Base-by-base conservation (phyloP, 148 eudicot species). In the Bassia scoparia region DNA sequence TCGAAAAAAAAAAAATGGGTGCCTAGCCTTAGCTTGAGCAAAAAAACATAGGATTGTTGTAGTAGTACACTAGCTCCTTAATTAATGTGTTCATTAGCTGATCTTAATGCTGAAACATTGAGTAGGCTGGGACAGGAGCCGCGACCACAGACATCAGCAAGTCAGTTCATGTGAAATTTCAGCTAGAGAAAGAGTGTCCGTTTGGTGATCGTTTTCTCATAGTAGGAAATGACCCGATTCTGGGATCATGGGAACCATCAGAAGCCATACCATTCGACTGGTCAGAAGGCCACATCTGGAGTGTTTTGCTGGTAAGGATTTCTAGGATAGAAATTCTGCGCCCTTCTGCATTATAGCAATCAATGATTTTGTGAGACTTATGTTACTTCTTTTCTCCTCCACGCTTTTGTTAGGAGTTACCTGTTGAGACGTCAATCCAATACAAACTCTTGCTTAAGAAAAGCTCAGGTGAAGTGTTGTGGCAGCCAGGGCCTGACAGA, bases 401-500 rank as follows among this genome's bases (percentile, higher is more conserved):
- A 44, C 18, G 17, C 16, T 1, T 58, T 58, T 43, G 53, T 27
- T 55, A 84, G 87, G 79, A 84, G 65, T 2, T 79, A 20, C 85
- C 87, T 11, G 64, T 74, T 13, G 77, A 33, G 33, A 74, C 72
- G 72, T 43, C 70, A 8, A 46, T 84, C 72, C 82, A 61, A 4
- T 81, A 78, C 76, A 84, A 84, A 60, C 76, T 76, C 61, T 38
- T 81, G 49, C 84, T 81, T n/a, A n/a, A 43, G 72, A 31, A 52
- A 23, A 58, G 18, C 35, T 53, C 64, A 0, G 87, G 87, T 27
- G 77, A 79, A 17, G 29, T 84, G 24, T 3, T 62, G 21, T 84
- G 85, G 84, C 83, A 84, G 63, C 85, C 83, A 15, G 83, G 84
- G 50, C 81, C 81, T 9, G 80, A 81, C 73, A 68, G 81, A 30